Base-by-base conservation (phyloP, 1,284 basidiomycete genomes). In the Fomitopsis pinicola region DNA sequence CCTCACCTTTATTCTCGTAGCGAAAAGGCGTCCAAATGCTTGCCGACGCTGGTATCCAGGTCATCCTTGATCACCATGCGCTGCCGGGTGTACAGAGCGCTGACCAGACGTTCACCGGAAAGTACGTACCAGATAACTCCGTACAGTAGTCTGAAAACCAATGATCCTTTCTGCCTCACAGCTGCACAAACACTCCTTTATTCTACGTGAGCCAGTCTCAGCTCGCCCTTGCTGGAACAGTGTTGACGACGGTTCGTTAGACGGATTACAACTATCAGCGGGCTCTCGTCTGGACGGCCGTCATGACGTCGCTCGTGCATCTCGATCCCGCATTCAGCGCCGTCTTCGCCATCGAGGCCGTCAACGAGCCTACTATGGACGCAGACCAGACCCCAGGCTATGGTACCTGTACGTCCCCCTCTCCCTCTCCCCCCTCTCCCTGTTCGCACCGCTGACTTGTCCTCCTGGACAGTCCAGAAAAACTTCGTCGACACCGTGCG, bases 291-390 rank as follows among this genome's bases (percentile, higher is more conserved):
- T 92, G 91, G 90, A 85, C 88, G 0, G 85, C 85, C 15, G 87
- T 92, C 30, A 91, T 92, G 86, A 87, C 91, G 0, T 72, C 81
- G 5, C 75, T 92, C 17, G 75, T 85, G 1, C 90, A 92, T 67
- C 73, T 89, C 19, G 86, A 92, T 68, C 79, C 88, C 6, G 76
- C 77, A 42, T 92, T 92, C 67, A 74, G 68, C 26, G 83, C 77
- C 35, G 89, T 89, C n/a, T 86, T 87, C 57, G 76, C 86, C 0
- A 88, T 92, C 38, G 80, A 92, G 67, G 89, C 89, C 1, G 78
- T 89, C 46, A 92, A 92, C 65, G 91, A 92, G 63, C 88, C 88
- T 0, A 83, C 88, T 64, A 86, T 84, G 86, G 74, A 91, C 68
- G 85, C 87, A 2, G 71, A 63, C 9, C 71, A 78, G 63, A 91